These are phyloP conservation scores for Phoma sp. DNA, from an alignment of 2,329 filamentous ascomycete species.

Conservation along the genomic window DNA sequence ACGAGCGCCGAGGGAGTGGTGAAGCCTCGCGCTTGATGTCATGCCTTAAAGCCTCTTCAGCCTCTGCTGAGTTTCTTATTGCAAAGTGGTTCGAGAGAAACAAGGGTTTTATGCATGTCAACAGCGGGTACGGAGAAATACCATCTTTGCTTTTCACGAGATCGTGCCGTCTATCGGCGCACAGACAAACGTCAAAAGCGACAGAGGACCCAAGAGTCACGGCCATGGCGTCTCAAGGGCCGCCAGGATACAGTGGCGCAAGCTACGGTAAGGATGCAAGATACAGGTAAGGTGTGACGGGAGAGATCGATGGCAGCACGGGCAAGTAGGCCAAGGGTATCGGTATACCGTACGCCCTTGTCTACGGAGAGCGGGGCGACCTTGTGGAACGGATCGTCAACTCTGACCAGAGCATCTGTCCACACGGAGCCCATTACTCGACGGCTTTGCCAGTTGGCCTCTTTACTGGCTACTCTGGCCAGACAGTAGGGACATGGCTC, in stretches of 20 bases:
- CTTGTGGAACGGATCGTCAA: conserved; percentile 45
- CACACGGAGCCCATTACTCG: conserved; percentile 20
- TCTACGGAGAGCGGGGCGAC: conserved; percentile 42
- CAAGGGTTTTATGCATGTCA: neutral
- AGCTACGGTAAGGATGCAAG: conserved; percentile 46
- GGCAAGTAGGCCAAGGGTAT: conserved; percentile 30
- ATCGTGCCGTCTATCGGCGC: conserved; percentile 11
- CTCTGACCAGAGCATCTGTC: conserved; percentile 24
- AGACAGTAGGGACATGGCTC: conserved; percentile 25
- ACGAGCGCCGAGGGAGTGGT: neutral
- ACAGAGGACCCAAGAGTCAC: conserved; percentile 26
- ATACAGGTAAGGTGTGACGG: conserved; percentile 41
- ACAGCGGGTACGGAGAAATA: conserved; percentile 7
- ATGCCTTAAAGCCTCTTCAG: neutral
- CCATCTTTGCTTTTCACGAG: conserved; percentile 3
- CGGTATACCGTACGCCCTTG: conserved; percentile 29
- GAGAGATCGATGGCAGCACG: conserved; percentile 45
- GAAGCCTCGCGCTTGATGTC: conserved; percentile 4
- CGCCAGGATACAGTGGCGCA: conserved; percentile 38
- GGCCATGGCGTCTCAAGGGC: conserved; percentile 43
- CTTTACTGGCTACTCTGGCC: conserved; percentile 27
- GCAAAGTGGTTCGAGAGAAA: neutral
- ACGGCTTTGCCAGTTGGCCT: conserved; percentile 16
- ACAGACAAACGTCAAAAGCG: conserved; percentile 14
- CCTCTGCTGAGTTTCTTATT: neutral